Percentiles rank a stretch among this genome's conserved stretches.
These are phyloP conservation scores for Candida qinlingensis DNA, from an alignment of 805 yeast species.

Conservation along the genomic window DNA sequence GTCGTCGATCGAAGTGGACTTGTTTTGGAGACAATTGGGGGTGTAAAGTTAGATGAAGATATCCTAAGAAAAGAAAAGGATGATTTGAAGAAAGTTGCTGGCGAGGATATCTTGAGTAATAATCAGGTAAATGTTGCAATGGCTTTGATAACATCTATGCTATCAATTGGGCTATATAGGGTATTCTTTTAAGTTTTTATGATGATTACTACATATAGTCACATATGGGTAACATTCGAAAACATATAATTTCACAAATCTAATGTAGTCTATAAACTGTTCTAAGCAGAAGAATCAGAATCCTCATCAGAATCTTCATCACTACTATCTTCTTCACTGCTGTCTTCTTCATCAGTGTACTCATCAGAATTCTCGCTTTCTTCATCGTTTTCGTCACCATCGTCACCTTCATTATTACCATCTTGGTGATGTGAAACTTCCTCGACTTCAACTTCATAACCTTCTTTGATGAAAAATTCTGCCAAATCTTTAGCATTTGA, in stretches of 20 bases:
- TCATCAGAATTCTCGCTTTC: slow-evolving; percentile 13
- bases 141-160: slow-evolving; percentile 27
- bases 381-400: slow-evolving; percentile 18
- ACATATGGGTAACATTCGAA: too few species aligned
- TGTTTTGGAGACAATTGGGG: slow-evolving; percentile 28
- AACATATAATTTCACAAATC: neutral
- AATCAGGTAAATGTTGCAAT: slow-evolving; percentile 35
- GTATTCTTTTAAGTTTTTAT: slow-evolving; percentile 2
- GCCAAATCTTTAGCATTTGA: slow-evolving; percentile 45
- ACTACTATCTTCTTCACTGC: neutral
- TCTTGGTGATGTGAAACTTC: slow-evolving; percentile 32
- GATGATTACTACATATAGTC: too few species aligned
- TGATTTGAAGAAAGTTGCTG: slow-evolving; percentile 26
- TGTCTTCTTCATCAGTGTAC: slow-evolving; percentile 3
- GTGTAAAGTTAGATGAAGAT: slow-evolving; percentile 29
- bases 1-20: slow-evolving; percentile 28
- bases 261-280: neutral
- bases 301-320: slow-evolving; percentile 4
- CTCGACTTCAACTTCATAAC: slow-evolving; percentile 58
- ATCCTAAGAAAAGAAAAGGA: slow-evolving; percentile 13
- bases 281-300: neutral
- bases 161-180: slow-evolving; percentile 25
- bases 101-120: slow-evolving; percentile 33
- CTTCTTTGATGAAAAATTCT: slow-evolving; percentile 42
- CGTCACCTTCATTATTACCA: slow-evolving; percentile 17